phyloP scores from a whole-genome alignment of 2,329 filamentous ascomycete genomes.

The Allantophomopsis cytisporea region DNA sequence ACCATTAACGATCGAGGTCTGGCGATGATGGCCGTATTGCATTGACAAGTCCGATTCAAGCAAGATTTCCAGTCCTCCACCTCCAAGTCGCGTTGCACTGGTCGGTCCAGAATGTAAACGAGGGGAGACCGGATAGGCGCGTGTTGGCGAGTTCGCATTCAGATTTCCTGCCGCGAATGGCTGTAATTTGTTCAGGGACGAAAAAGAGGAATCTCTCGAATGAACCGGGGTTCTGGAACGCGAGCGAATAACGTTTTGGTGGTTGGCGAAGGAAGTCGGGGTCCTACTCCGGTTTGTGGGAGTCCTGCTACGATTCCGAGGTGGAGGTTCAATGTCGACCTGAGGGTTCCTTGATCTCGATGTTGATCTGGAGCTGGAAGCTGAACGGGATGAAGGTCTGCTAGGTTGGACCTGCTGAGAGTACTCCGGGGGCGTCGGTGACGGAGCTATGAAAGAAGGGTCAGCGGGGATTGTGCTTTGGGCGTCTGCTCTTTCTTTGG shows the following conservation, averaged over 20 bases:
- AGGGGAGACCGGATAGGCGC: constrained; percentile 8
- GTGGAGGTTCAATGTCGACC: too few relatives aligned
- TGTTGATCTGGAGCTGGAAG: too few relatives aligned
- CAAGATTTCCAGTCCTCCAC: constrained; percentile 23
- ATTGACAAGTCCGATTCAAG: constrained; percentile 35
- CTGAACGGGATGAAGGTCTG: too few relatives aligned
- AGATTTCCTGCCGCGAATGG: background rate
- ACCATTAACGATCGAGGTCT: constrained; percentile 95
- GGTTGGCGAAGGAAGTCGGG: constrained; percentile 6
- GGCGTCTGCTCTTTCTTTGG: too few relatives aligned
- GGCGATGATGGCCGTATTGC: constrained; percentile 76
- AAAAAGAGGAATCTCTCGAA: constrained; percentile 7
- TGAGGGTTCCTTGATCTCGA: too few relatives aligned
- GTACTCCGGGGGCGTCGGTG: too few relatives aligned
- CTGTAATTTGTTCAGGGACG: constrained; percentile 5
- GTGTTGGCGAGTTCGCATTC: too few relatives aligned
- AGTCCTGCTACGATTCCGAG: too few relatives aligned
- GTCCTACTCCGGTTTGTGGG: constrained; percentile 11
- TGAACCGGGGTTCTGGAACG: constrained; percentile 8
- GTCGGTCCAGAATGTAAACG: constrained; percentile 9
- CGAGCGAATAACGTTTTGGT: too few relatives aligned
- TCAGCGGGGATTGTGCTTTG: too few relatives aligned
- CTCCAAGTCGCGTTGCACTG: constrained; percentile 1
- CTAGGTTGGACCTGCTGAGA: too few relatives aligned
- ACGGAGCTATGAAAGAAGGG: too few relatives aligned